Evolutionary conservation across 2,329 filamentous ascomycete species (phyloP).

Genomic region (Colletotrichum karsti): DNA sequence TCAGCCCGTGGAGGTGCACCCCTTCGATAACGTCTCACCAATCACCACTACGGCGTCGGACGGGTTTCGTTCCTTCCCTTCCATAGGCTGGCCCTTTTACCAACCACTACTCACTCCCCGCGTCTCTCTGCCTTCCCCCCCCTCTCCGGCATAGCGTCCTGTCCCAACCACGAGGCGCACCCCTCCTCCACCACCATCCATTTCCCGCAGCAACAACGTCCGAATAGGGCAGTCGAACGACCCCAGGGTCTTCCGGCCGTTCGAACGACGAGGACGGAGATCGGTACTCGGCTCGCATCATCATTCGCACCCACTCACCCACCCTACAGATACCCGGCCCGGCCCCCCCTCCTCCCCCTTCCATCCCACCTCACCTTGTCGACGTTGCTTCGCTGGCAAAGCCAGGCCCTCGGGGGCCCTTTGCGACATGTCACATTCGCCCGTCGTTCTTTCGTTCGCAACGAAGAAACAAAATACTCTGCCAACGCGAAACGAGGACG

Average conservation of each 20-base stretch:
- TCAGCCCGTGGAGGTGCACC: too few species aligned
- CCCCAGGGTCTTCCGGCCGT: constrained; percentile 3
- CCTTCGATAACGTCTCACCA: constrained; percentile 3
- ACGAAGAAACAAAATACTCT: neutral
- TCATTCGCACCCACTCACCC: constrained; percentile 16
- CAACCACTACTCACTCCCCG: too few species aligned
- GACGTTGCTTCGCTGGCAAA: constrained; percentile 23
- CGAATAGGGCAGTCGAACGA: constrained; percentile 7
- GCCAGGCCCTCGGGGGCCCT: neutral
- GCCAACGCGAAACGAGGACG: neutral
- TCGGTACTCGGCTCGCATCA: constrained; percentile 27
- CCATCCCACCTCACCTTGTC: neutral
- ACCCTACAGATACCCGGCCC: constrained; percentile 6
- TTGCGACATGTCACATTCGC: constrained; percentile 16
- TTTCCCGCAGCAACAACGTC: constrained; percentile 9
- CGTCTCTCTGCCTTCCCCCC: neutral
- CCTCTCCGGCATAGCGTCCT: neutral
- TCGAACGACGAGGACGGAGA: constrained; percentile 6
- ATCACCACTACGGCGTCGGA: constrained; percentile 5
- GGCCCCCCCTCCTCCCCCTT: neutral
- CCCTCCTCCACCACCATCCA: neutral
- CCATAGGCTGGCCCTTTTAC: neutral
- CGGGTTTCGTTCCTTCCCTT: too few species aligned
- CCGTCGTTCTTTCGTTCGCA: neutral
- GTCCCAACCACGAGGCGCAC: constrained; percentile 1